phyloP scores from a whole-genome alignment of 345 rosid genomes.

The Dovyalis caffra region DNA sequence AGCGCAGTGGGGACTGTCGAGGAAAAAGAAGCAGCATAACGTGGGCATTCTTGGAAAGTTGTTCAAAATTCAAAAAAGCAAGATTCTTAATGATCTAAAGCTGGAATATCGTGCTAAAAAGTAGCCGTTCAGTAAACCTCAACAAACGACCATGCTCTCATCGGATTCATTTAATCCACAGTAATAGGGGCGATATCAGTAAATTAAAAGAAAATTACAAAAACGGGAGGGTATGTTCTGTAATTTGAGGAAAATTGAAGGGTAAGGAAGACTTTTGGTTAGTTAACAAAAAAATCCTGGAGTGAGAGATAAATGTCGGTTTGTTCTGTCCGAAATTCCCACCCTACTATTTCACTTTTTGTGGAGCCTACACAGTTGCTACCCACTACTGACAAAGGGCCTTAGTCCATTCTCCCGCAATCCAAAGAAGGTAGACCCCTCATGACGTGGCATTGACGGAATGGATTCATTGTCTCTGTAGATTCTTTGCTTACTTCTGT shows the following conservation, averaged over 20 bases:
- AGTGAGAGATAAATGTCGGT: not conserved
- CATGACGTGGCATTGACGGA: not conserved
- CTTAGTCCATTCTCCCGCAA: not conserved
- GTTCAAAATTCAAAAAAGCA: slow-evolving; percentile 11
- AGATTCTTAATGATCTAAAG: slow-evolving; percentile 3
- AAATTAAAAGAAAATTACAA: not conserved
- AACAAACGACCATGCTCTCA: not conserved
- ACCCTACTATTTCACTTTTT: not conserved
- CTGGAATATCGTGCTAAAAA: not conserved
- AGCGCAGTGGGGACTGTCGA: not conserved
- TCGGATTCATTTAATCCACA: not conserved
- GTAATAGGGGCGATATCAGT: not conserved
- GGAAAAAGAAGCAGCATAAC: not conserved
- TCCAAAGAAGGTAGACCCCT: not conserved
- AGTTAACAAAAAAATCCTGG: not conserved
- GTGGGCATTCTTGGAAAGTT: not conserved
- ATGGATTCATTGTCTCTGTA: not conserved
- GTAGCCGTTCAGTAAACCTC: not conserved
- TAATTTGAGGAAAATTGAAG: not conserved
- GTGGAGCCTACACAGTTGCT: not conserved
- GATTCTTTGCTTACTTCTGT: no score
- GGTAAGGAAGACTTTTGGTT: not conserved
- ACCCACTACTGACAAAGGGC: not conserved
- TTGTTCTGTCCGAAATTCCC: slow-evolving; percentile 1
- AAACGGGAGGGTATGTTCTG: not conserved